phyloP scores from a whole-genome alignment of 1,139 yeast genomes.

The Geotrichum histeridarum region DNA sequence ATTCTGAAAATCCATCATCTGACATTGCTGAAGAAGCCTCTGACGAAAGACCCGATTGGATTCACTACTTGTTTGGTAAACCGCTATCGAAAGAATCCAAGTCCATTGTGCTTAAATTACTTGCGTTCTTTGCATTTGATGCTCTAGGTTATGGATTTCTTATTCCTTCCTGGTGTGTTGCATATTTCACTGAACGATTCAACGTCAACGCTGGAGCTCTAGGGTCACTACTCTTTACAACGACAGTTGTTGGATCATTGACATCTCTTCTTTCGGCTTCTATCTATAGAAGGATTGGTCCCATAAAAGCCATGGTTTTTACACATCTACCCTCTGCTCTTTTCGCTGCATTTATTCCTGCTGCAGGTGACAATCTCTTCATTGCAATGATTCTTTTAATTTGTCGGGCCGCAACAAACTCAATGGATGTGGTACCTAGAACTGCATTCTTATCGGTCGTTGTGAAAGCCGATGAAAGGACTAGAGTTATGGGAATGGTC shows the following conservation, averaged over 20 bases:
- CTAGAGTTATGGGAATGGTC: slow-evolving; percentile 77
- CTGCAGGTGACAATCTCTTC: slow-evolving; percentile 26
- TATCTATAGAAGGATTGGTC: slow-evolving; percentile 64
- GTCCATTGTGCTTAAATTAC: slow-evolving; percentile 31
- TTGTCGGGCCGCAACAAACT: slow-evolving; percentile 51
- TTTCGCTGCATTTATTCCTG: slow-evolving; percentile 55
- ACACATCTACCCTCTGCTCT: slow-evolving; percentile 78
- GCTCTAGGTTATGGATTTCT: slow-evolving; percentile 85
- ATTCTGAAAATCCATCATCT: neutral
- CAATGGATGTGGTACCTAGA: slow-evolving; percentile 91
- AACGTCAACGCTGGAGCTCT: slow-evolving; percentile 34
- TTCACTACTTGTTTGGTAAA: slow-evolving; percentile 17
- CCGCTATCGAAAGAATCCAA: slow-evolving; percentile 22
- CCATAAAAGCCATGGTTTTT: slow-evolving; percentile 67
- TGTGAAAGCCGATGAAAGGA: slow-evolving; percentile 57
- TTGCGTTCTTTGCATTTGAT: slow-evolving; percentile 64
- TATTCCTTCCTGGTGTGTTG: slow-evolving; percentile 85
- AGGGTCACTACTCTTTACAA: slow-evolving; percentile 54
- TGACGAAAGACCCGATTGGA: neutral
- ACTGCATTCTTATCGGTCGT: slow-evolving; percentile 70
- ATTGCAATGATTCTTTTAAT: slow-evolving; percentile 41
- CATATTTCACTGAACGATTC: slow-evolving; percentile 50
- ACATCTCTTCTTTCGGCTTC: slow-evolving; percentile 69
- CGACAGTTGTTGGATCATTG: slow-evolving; percentile 55
- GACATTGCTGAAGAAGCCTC: neutral